Evolutionary conservation across 2,329 filamentous ascomycete genomes (phyloP), one percentile per base, ranked within the genome.

Genomic region (Botrytis squamosa): DNA sequence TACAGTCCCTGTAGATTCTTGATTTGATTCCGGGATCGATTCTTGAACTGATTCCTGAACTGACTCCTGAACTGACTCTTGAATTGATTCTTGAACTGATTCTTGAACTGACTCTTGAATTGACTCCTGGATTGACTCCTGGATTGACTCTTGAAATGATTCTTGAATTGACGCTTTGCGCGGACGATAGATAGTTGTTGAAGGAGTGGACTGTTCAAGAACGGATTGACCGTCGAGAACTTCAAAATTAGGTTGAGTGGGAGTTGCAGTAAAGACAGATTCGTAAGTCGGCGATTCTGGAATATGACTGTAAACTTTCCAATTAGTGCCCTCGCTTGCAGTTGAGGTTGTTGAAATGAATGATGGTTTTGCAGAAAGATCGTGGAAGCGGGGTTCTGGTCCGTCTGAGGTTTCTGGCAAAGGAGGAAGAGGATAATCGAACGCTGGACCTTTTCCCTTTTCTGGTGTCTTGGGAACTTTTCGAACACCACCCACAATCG

Each of bases 391-490:
- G 36, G 65, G 57, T 55, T 77, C 64, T 75, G 75, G 73, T 67
- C 71, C 75, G 75, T 77, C 76, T 67, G 75, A 76, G 76, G 73
- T 73, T 69, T 77, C 77, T 69, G 77, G 78, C 70, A 80, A 74
- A 69, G 79, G 77, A 71, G 78, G 78, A 29, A 78, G 76, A 25
- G 77, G 74, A 65, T 69, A 74, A 40, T 78, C 77, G 22, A 71
- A 70, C 38, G 72, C 74, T 42, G 72, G 44, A 69, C 73, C 74
- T 73, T 77, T 80, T 59, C 78, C 77, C 75, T 81, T 81, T 59
- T 82, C 79, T 76, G 80, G 80, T 74, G 79, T 81, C 73, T 79
- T 79, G 57, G 80, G 78, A 44, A 82, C 81, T 75, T 81, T 81
- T 52, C 81, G 79, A 71, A 82, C 76, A 70, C 81, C 80, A 67